Base-by-base conservation (phyloP, 768 basidiomycete genomes). In the Cystobasidium ongulense region DNA sequence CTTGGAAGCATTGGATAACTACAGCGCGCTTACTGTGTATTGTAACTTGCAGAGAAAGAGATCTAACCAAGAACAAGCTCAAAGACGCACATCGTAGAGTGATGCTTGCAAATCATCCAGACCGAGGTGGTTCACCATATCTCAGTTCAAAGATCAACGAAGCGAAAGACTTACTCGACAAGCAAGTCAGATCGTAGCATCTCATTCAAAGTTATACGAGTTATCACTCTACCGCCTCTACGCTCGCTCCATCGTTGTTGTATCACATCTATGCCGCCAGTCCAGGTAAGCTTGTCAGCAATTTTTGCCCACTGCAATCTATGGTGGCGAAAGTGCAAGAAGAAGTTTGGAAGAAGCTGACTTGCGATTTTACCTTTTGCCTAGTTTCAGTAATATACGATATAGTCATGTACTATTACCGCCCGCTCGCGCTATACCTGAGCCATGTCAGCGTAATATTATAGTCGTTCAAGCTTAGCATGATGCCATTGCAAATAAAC, bases 61-160 rank as follows among this genome's bases (percentile, higher is more conserved):
- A 90, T 11, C 84, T 84, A 71, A 83, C 95, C n/a, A 86, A 87
- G n/a, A 86, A 80, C 66, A 87, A 85, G 81, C 81, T 97, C 73
- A 97, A 97, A 83, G 95, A 97, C 78, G 93, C 96, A 0, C 96
- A 99, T 82, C 88, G 95, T 70, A 87, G 89, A 41, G 90, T 99
- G 77, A 99, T 99, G 96, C 86, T 98, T 63, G 90, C 92, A 33
- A 99, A 99, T 82, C 96, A 99, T 83, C 96, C 96, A 13, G 96
- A 99, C 84, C 86, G 96, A 75, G 96, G 96, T 38, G 96, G 96
- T 35, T 91, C 93, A n/a, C 96, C 96, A 7, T 99, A 97, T 82
- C 83, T 98, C 63, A 94, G 96, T 15, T 93, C 92, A 79, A 98
- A 99, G 85, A 95, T 98, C 75, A 99, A 99, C 82, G 96, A 99